These are phyloP conservation scores for Chytridium lagenaria DNA, from an alignment of 371 early-diverging fungal species.

Conservation along the genomic window DNA sequence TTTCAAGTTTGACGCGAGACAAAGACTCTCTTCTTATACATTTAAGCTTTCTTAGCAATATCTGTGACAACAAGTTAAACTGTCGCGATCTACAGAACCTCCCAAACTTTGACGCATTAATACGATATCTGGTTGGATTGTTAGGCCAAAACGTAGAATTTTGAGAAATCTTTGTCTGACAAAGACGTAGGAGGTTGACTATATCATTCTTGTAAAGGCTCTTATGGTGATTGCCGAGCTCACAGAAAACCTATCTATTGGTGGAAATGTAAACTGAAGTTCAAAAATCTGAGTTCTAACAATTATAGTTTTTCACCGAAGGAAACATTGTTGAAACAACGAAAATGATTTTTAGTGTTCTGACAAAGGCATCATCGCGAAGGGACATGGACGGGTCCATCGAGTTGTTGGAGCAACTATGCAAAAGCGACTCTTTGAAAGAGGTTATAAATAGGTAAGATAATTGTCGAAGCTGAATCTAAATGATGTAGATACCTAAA, in stretches of 20 bases:
- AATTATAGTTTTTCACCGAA: constrained; percentile 5
- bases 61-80: background rate
- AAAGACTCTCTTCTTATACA: background rate
- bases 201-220: background rate
- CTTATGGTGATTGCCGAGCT: background rate
- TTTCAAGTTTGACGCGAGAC: background rate
- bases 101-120: background rate
- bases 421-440: background rate
- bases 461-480: background rate
- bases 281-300: background rate
- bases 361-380: background rate
- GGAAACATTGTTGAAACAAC: background rate
- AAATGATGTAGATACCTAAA: background rate
- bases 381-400: background rate
- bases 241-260: background rate
- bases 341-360: constrained; percentile 11
- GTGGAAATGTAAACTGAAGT: background rate
- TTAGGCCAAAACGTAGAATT: background rate
- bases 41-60: background rate
- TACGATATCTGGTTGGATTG: background rate
- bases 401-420: constrained; percentile 10
- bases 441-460: background rate
- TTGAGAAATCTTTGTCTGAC: background rate
- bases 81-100: background rate
- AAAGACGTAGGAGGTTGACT: background rate